Percentiles rank a stretch among this genome's conserved stretches.
Conservation (phyloP, 2,329 filamentous ascomycete species). For the Trichophyton mentagrophytes region DNA sequence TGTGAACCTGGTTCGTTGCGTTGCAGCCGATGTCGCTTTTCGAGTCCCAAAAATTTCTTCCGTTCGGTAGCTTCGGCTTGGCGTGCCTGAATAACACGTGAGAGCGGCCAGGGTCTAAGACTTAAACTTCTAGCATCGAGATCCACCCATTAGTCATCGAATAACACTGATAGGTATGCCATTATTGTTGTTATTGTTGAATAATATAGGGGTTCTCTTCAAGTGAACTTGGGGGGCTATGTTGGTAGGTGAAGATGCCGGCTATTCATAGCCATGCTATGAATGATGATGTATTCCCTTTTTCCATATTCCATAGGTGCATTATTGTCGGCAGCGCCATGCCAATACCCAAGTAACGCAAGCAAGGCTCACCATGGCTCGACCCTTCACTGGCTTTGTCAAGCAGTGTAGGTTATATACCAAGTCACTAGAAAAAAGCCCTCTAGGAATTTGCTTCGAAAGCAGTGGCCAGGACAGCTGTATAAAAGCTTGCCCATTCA, state of each 20-base stretch:
- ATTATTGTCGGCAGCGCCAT: not conserved
- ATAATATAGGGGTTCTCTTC: not conserved
- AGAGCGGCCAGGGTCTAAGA: not conserved
- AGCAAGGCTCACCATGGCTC: not conserved
- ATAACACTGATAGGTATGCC: too few species aligned
- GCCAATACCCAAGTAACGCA: not conserved
- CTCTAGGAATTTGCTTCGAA: not conserved
- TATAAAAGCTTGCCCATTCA: not conserved
- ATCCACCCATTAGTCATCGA: not conserved
- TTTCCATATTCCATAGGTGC: not conserved
- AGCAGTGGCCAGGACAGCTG: not conserved
- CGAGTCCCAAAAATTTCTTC: not conserved
- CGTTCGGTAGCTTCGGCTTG: not conserved
- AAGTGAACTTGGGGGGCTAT: too few species aligned
- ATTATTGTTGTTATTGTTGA: not conserved
- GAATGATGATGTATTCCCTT: not conserved
- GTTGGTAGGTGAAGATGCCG: not conserved
- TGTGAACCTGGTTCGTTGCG: not conserved
- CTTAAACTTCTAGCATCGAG: not conserved
- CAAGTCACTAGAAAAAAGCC: not conserved
- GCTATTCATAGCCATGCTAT: not conserved
- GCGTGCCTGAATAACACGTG: not conserved
- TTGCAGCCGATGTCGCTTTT: slow-evolving; percentile 3
- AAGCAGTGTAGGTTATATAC: not conserved
- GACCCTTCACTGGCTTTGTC: not conserved